phyloP scores from a whole-genome alignment of 176 grass and related monocot species.

The Saccharum officinarum region DNA sequence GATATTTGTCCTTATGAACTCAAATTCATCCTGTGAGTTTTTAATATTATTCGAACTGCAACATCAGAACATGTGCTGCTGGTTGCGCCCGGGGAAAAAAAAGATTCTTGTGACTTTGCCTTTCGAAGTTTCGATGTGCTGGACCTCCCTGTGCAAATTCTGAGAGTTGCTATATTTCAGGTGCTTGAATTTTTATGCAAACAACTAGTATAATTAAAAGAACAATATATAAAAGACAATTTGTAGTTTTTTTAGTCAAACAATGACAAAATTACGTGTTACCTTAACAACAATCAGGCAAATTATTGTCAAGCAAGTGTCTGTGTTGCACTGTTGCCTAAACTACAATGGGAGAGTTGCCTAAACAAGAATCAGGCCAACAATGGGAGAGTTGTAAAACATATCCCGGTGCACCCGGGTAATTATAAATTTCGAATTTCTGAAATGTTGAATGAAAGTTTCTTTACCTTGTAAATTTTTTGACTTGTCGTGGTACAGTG shows the following conservation, averaged over 20 bases:
- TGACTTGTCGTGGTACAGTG: neutral
- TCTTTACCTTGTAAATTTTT: no score
- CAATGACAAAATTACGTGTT: neutral
- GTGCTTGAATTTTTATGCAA: no score
- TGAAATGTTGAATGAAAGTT: no score
- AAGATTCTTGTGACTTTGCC: neutral
- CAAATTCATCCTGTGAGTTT: neutral
- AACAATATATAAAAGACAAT: neutral
- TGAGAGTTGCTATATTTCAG: no score
- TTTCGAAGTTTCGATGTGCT: neutral
- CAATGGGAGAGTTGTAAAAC: neutral
- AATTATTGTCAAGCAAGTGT: no score
- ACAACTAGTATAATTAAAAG: neutral
- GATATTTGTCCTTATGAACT: neutral
- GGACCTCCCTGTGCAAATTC: neutral
- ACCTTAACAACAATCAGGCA: neutral
- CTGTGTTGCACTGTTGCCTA: no score
- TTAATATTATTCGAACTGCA: neutral
- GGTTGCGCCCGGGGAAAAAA: neutral
- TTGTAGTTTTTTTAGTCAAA: neutral
- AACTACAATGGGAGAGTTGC: neutral
- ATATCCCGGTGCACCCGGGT: neutral
- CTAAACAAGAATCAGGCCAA: no score
- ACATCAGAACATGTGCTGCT: no score
- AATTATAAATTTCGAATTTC: no score